A percentile compares a stretch with the other conserved stretches of the same genome.
phyloP scores from a whole-genome alignment of 1,284 basidiomycete genomes.

The Rhodotorula sp. region DNA sequence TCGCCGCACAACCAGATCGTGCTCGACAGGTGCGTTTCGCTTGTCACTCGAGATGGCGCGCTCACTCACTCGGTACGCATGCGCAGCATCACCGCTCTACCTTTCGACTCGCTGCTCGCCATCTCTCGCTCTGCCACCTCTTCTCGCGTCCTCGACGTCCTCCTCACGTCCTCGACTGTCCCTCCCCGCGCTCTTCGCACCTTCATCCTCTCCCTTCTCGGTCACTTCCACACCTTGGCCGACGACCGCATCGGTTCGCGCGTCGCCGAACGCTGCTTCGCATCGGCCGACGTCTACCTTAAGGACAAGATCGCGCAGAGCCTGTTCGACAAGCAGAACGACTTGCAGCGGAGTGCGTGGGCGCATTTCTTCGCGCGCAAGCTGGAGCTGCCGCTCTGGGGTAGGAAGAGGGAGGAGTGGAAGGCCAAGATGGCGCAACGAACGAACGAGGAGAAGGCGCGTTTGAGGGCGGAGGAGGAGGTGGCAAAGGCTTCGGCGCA shows the following conservation, averaged over 20 bases:
- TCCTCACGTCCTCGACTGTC: slow-evolving; percentile 68
- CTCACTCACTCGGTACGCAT: neutral
- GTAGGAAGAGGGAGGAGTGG: slow-evolving; percentile 79
- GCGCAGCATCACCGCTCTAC: slow-evolving; percentile 56
- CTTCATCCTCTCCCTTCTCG: slow-evolving; percentile 70
- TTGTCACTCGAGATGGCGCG: too few relatives aligned
- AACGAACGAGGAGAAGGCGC: slow-evolving; percentile 31
- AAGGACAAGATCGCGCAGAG: slow-evolving; percentile 89
- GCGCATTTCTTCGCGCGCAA: slow-evolving; percentile 81
- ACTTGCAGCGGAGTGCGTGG: slow-evolving; percentile 70
- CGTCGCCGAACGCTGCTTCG: slow-evolving; percentile 83
- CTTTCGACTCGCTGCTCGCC: slow-evolving; percentile 60
- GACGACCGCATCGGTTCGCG: slow-evolving; percentile 84
- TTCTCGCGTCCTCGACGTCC: slow-evolving; percentile 76
- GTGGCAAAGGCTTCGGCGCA: slow-evolving; percentile 14
- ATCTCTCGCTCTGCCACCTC: slow-evolving; percentile 70
- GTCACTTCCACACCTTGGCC: slow-evolving; percentile 70
- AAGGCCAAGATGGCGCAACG: slow-evolving; percentile 51
- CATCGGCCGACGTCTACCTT: slow-evolving; percentile 79
- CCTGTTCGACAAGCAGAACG: slow-evolving; percentile 64
- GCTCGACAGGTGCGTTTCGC: slow-evolving; percentile 61
- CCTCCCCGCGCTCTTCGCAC: slow-evolving; percentile 64
- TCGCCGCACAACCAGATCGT: slow-evolving; percentile 65
- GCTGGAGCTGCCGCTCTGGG: slow-evolving; percentile 72
- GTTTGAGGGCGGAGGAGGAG: slow-evolving; percentile 9